These are phyloP conservation scores for Candida corydali DNA, from an alignment of 805 yeast species.

Conservation along the genomic window DNA sequence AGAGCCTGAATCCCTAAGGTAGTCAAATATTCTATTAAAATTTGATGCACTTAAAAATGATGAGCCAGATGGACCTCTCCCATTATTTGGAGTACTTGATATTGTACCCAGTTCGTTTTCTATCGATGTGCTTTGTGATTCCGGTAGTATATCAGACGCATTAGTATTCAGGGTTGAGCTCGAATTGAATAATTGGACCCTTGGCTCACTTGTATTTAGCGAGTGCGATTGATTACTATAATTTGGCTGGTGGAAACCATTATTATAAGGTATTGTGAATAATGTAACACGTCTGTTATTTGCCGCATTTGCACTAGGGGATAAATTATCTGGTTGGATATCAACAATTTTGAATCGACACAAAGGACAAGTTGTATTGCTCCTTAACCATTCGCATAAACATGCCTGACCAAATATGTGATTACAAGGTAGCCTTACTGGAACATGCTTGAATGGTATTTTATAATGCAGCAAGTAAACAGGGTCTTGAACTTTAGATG, in stretches of 20 bases:
- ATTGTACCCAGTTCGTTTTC: too few species aligned
- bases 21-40: conserved; percentile 4
- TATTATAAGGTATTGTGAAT: conserved; percentile 18
- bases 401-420: conserved; percentile 89
- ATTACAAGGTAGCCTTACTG: conserved; percentile 76
- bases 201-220: too few species aligned
- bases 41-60: neutral
- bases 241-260: neutral
- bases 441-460: conserved; percentile 45
- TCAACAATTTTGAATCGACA: conserved; percentile 58
- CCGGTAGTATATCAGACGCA: too few species aligned
- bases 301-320: neutral
- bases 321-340: conserved; percentile 9
- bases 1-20: conserved; percentile 1
- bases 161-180: too few species aligned
- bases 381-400: conserved; percentile 74
- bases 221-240: too few species aligned
- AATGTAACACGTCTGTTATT: conserved; percentile 22
- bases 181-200: too few species aligned
- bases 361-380: conserved; percentile 77
- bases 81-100: too few species aligned
- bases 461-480: conserved; percentile 17
- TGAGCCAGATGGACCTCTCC: neutral
- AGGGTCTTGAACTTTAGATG: conserved; percentile 1
- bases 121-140: too few species aligned